phyloP scores from a whole-genome alignment of 176 grass and related monocot genomes.

The Oryza nivara region DNA sequence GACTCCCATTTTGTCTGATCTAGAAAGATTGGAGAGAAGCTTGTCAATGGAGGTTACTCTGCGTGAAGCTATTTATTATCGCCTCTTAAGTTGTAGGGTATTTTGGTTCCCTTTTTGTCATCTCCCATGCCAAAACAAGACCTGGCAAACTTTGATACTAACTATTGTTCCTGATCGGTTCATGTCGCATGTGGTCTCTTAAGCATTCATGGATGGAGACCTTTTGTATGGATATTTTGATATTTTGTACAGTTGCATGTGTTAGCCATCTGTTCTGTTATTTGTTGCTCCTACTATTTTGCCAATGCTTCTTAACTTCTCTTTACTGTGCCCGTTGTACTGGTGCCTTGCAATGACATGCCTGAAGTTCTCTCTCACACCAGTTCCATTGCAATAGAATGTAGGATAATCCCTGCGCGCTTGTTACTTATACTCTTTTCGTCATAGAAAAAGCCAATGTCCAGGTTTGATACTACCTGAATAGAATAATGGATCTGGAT shows the following conservation, averaged over 20 bases:
- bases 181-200: constrained; percentile 9
- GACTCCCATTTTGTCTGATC: constrained; percentile 47
- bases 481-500: too few species aligned
- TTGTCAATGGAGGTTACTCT: constrained; percentile 44
- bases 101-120: constrained; percentile 46
- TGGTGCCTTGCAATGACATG: neutral
- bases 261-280: neutral
- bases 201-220: constrained; percentile 1
- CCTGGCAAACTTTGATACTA: constrained; percentile 39
- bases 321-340: neutral
- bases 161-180: constrained; percentile 40
- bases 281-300: neutral
- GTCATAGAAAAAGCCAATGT: too few species aligned
- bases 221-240: constrained; percentile 8
- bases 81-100: constrained; percentile 51
- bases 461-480: too few species aligned
- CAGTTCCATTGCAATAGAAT: neutral
- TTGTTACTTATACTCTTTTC: too few species aligned
- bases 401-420: too few species aligned
- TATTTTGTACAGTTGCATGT: constrained; percentile 18
- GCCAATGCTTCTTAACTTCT: neutral
- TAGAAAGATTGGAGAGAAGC: constrained; percentile 51
- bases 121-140: constrained; percentile 56
- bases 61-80: constrained; percentile 52
- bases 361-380: neutral